Evolutionary conservation across 768 basidiomycete species (phyloP), one percentile per base, ranked within the genome.

Genomic region (Trichaptum fuscoviolaceum): DNA sequence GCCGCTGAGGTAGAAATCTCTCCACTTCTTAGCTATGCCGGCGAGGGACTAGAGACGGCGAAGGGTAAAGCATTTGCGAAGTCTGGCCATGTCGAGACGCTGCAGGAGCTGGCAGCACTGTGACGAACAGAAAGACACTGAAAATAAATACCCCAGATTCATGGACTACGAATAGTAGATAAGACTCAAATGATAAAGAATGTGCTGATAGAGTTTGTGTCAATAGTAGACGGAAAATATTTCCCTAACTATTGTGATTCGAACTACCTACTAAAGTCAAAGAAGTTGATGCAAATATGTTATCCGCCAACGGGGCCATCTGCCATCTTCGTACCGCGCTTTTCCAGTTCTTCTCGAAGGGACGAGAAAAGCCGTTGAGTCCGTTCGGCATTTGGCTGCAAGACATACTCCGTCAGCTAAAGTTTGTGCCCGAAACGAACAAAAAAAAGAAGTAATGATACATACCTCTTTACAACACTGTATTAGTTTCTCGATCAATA

Each of bases 1-100:
- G 89, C 83, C 52, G 87, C 91, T 20, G 92, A 96, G 75, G 90
- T 99, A 66, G 97, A 99, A 78, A 80, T 99, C 63, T 92, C 92
- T 1, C 95, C 97, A 20, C 79, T 89, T 9, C 88, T 96, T 66
- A 90, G 86, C 72, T 99, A 98, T 69, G 90, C 91, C 24, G 97
- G 97, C 18, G 97, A 99, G 76, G 96, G 95, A 1, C 78, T 99
- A 67, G 88, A 91, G 71, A 79, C 76, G 62, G 83, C 92, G 62
- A 88, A 87, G 76, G 95, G 94, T 59, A 89, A 89, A 81, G 84
- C 77, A 30, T 90, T 95, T 76, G 83, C 83, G 60, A 91, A 85
- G 75, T 91, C 90, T 18, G 94, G 93, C 10, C 74, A 85, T 36
- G 89, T 89, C 20, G 85, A 80, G 72, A 78, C 78, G 23, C 70